Conservation (phyloP, 2,329 filamentous ascomycete genomes). For the Chrysoporthe austroafricana region DNA sequence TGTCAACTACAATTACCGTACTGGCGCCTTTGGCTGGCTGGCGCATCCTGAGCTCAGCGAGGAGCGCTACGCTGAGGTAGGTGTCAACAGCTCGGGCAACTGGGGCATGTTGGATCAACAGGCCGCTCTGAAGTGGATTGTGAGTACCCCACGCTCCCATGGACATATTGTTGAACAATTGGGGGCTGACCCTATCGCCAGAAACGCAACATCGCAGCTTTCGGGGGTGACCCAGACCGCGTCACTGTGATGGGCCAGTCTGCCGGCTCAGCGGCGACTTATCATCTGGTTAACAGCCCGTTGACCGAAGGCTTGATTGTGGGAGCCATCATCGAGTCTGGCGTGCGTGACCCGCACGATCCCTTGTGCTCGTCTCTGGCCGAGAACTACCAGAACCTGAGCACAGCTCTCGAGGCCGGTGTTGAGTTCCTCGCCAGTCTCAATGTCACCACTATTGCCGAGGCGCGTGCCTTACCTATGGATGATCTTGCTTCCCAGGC, state of each 20-base stretch:
- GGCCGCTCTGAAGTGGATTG: constrained; percentile 31
- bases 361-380: constrained; percentile 30
- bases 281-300: constrained; percentile 24
- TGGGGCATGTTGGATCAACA: constrained; percentile 54
- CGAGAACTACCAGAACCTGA: constrained; percentile 29
- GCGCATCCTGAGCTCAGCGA: constrained; percentile 28
- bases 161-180: no score
- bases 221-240: constrained; percentile 31
- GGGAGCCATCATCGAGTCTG: constrained; percentile 34
- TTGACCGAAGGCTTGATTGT: constrained; percentile 33
- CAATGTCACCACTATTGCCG: constrained; percentile 30
- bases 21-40: constrained; percentile 65
- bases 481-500: constrained; percentile 20
- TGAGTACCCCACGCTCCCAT: not conserved
- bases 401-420: constrained; percentile 41
- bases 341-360: constrained; percentile 34
- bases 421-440: constrained; percentile 24
- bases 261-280: constrained; percentile 15
- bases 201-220: constrained; percentile 29
- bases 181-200: no score
- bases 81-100: constrained; percentile 44
- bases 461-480: constrained; percentile 20
- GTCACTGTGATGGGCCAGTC: constrained; percentile 28
- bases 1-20: constrained; percentile 64
- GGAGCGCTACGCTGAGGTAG: constrained; percentile 28